Evolutionary conservation across 257 asterid genomes (phyloP), one percentile per base, ranked within the genome.

Genomic region (Solanum clarkiae): DNA sequence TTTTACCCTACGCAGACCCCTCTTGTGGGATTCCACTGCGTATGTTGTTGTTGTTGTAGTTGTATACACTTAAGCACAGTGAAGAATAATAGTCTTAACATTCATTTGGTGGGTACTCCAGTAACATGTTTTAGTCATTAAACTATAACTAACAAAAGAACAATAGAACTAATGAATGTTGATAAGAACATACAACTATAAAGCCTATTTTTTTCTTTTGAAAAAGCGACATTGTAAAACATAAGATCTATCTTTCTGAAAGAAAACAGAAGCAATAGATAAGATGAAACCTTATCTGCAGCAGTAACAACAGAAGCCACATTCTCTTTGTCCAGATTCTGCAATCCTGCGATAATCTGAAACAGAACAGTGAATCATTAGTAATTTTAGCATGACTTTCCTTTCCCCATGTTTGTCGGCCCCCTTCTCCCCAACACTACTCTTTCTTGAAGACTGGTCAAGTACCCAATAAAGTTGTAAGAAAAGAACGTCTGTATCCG

Each of bases 241-340:
- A 80, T 44, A 26, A 44, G 66, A 14, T 15, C 71, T 65, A 66
- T 66, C 47, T 7, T 66, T 68, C 22, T 68, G 49, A 68, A 69
- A 17, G 24, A 36, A 69, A 20, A 17, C 77, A 16, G 79, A 40
- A 51, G 15, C 8, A 14, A 17, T 17, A 54, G 42, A 82, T 55
- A 42, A 22, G 60, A 53, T 56, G 20, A 82, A 8, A 95, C 98
- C 97, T 95, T 95, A 87, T 95, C 98, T 56, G 99, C 98, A 88
- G 98, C 98, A 83, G 93, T 93, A 86, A 95, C 95, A 87, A 95
- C 98, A 44, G 97, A 92, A 86, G 98, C 93, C 22, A 95, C 97
- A 86, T 92, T 94, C 65, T 91, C 94, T 86, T 89, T 92, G 90
- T 94, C 92, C 80, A 94, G 89, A 92, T 95, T 95, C 79, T 87